These are phyloP conservation scores for Talaromyces ruber DNA, from an alignment of 495 filamentous ascomycete genomes.

Conservation along the genomic window DNA sequence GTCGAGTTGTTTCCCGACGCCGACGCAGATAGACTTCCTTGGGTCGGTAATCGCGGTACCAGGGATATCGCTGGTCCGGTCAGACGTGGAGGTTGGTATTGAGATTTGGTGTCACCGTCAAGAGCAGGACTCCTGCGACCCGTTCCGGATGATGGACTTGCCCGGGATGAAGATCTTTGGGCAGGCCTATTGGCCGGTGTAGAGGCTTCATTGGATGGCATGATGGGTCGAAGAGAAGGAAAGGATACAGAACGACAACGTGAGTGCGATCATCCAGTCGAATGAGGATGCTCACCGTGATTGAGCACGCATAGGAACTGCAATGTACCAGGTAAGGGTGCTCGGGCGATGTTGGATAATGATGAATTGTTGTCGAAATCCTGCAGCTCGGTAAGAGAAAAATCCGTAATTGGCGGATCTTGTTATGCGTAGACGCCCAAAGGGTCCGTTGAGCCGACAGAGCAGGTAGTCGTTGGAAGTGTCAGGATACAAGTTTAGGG, in stretches of 20 bases:
- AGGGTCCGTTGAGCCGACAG: neutral
- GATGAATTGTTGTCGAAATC: neutral
- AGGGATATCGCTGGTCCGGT: constrained; percentile 23
- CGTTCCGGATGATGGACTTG: neutral
- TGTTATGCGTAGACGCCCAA: constrained; percentile 1
- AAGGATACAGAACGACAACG: neutral
- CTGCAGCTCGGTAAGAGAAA: neutral
- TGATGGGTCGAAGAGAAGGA: neutral
- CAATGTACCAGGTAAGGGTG: neutral
- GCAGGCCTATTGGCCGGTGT: constrained; percentile 4
- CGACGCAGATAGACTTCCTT: constrained; percentile 21
- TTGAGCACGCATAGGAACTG: neutral
- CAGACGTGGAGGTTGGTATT: constrained; percentile 13
- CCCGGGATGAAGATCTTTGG: neutral
- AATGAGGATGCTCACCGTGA: neutral
- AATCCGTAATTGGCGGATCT: neutral
- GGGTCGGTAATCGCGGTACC: constrained; percentile 28
- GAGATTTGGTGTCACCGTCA: neutral
- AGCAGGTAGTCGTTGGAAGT: neutral
- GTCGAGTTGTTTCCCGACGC: constrained; percentile 33
- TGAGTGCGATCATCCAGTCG: neutral
- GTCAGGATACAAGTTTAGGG: neutral
- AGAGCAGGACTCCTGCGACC: neutral
- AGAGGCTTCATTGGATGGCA: constrained; percentile 1
- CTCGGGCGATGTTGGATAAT: neutral